These are phyloP conservation scores for Typha latifolia DNA, from an alignment of 176 grass and related monocot genomes.

Conservation along the genomic window DNA sequence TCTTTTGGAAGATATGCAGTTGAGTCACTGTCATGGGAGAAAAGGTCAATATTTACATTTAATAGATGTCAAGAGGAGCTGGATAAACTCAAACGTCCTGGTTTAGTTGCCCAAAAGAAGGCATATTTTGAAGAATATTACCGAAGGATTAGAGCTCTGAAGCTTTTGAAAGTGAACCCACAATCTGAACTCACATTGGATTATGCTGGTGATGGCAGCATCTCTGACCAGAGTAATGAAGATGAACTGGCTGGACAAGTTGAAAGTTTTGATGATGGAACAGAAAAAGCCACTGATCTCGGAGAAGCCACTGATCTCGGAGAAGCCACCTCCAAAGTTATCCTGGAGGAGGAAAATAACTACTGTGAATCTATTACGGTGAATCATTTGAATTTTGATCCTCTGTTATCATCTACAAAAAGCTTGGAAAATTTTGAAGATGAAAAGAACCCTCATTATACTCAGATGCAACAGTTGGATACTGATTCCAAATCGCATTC, in stretches of 20 bases:
- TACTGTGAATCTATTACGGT: conserved; percentile 12
- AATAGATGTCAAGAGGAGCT: conserved; percentile 69
- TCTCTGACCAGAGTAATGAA: not conserved
- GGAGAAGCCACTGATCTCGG: conserved; percentile 12
- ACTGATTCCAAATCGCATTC: not conserved
- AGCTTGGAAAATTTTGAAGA: conserved; percentile 14
- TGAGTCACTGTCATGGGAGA: conserved; percentile 77
- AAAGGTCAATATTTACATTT: conserved; percentile 50
- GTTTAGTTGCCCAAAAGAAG: conserved; percentile 81
- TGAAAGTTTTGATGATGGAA: conserved; percentile 12
- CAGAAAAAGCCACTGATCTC: conserved; percentile 12
- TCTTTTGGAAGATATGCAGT: conserved; percentile 72
- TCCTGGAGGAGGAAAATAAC: conserved; percentile 26
- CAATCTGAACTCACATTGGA: conserved; percentile 6
- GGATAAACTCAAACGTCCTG: conserved; percentile 42
- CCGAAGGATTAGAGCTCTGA: conserved; percentile 39
- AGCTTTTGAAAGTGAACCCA: conserved; percentile 25
- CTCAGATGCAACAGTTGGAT: conserved; percentile 17
- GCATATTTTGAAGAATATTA: conserved; percentile 92
- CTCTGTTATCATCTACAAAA: conserved; percentile 29
- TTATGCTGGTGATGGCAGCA: too few relatives aligned
- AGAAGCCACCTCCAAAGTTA: conserved; percentile 13
- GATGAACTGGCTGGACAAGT: conserved; percentile 1
- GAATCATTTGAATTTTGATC: conserved; percentile 42
- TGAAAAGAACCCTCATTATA: conserved; percentile 19